Base-by-base conservation (phyloP, 495 filamentous ascomycete species). In the Penicillium pancosmium region DNA sequence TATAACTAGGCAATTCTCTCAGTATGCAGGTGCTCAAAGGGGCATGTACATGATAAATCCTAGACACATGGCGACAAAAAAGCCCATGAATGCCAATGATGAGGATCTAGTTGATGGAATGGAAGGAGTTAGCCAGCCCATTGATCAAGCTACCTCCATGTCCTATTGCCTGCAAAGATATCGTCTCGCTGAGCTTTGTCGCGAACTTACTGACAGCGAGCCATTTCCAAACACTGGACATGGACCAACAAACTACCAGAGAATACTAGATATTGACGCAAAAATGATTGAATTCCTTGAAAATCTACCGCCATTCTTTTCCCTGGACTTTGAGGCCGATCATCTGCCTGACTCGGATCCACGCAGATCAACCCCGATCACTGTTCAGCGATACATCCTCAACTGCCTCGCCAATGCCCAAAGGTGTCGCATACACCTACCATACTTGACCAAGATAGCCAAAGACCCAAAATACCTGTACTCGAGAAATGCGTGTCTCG, bases 161-260 rank as follows among this genome's bases (percentile, higher is more conserved):
- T 80, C 80, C 4, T 82, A 78, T 53, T 71, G 68, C 27, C 54
- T 83, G 12, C 75, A 78, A 35, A 61, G 79, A 46, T 78, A 78
- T 44, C 76, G 73, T 31, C 60, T 83, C 2, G 73, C 68, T 5
- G 80, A 82, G 35, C 59, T 81, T 12, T 75, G 72, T 52, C 75
- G 78, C 16, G 70, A 71, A 19, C 63, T 80, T 4, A 67, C 71
- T 16, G 82, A 84, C 55, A 67, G 65, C 21, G 67, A 58, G 21
- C 69, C 71, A 0, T 59, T 79, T 31, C 46, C 36, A 5, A 47
- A 59, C 9, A 40, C 41, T 6, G 31, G 58, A 25, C 5, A 34
- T 15, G 64, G 54, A 5, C 53, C 40, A 2, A 53, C 56, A 4
- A 54, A 56, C 33, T 65, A 71, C 43, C 44, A 68, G 27, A 57